These are phyloP conservation scores for Cyberlindnera misumaiensis DNA, from an alignment of 805 yeast species.

Conservation along the genomic window DNA sequence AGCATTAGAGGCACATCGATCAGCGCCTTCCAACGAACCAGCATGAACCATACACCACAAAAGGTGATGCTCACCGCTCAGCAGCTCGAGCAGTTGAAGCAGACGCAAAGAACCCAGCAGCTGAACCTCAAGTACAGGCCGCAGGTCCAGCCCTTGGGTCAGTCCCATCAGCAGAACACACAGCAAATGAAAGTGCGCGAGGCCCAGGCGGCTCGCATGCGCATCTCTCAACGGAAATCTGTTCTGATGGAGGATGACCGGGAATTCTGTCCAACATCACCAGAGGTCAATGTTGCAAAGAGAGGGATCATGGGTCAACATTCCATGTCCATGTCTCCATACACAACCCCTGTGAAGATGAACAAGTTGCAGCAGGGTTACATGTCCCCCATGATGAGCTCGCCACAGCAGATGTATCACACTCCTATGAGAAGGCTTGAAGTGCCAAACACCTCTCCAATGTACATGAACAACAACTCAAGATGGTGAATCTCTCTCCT, in stretches of 20 bases:
- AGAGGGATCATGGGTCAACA: not conserved
- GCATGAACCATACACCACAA: no score
- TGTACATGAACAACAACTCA: not conserved
- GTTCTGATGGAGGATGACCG: slow-evolving; percentile 66
- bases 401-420: not conserved
- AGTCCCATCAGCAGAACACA: slow-evolving; percentile 9
- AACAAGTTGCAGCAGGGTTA: slow-evolving; percentile 5
- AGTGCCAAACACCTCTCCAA: not conserved
- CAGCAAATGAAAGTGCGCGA: slow-evolving; percentile 16
- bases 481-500: no score
- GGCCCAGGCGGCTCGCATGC: slow-evolving; percentile 34
- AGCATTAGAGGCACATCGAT: not conserved
- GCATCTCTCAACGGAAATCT: slow-evolving; percentile 56
- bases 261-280: slow-evolving; percentile 55
- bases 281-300: not conserved
- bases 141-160: slow-evolving; percentile 6
- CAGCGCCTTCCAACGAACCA: not conserved
- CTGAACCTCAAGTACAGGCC: slow-evolving; percentile 6
- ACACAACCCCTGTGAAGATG: slow-evolving; percentile 18
- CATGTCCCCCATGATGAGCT: slow-evolving; percentile 11
- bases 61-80: not conserved
- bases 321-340: slow-evolving; percentile 12
- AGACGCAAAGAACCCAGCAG: slow-evolving; percentile 7
- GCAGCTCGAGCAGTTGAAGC: slow-evolving; percentile 8
- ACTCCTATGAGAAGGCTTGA: no score